Conservation (phyloP, 495 filamentous ascomycete species). For the Aspergillus asperescens region DNA sequence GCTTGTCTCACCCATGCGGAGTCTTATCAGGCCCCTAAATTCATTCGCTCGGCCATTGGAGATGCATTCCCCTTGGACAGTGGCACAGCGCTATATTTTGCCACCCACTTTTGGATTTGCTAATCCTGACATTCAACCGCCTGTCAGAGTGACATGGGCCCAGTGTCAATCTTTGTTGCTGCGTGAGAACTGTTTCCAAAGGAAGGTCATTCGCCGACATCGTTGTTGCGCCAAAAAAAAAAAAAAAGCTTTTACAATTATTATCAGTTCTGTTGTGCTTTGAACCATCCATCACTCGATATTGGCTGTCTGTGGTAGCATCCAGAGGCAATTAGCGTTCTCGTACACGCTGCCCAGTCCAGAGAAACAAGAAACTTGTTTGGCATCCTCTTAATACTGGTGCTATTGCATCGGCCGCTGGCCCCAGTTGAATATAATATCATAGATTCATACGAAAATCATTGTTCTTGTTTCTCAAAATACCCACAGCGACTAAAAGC, state of each 20-base stretch:
- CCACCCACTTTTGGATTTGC: not conserved
- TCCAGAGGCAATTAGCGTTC: not conserved
- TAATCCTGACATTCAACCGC: not conserved
- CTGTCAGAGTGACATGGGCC: no score
- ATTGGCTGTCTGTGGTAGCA: not conserved
- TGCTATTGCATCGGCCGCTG: conserved; percentile 7
- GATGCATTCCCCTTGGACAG: not conserved
- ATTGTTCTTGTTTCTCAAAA: not conserved
- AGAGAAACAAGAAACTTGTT: not conserved
- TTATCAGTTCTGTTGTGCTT: not conserved
- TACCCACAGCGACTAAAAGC: not conserved
- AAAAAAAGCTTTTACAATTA: no score
- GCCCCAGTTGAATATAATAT: not conserved
- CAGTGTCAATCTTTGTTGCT: not conserved
- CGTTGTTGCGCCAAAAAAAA: not conserved
- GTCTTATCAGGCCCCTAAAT: conserved; percentile 7
- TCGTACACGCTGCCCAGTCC: not conserved
- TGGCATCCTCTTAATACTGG: conserved; percentile 4
- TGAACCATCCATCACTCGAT: not conserved
- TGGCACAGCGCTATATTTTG: conserved; percentile 9
- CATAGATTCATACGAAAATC: not conserved
- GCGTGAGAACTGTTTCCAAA: not conserved
- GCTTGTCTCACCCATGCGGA: conserved; percentile 16
- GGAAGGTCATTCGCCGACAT: not conserved
- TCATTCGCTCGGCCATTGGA: not conserved